Evolutionary conservation across 2,329 filamentous ascomycete genomes (phyloP).

Genomic region (Elsinoe fawcettii): DNA sequence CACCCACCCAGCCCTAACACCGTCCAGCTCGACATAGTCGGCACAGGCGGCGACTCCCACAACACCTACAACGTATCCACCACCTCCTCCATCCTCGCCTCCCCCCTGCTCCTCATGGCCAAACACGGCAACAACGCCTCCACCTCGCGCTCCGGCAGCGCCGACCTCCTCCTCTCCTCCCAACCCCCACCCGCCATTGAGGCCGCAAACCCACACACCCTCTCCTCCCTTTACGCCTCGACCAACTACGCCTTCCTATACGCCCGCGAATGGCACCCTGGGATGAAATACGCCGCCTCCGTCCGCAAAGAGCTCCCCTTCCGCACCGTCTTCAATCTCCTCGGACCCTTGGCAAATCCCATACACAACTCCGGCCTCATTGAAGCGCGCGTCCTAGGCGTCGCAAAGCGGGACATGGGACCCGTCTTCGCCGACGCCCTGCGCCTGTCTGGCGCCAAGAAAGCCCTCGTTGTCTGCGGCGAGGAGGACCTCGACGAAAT

Average conservation of each 20-base stretch:
- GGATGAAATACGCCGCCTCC: conserved; percentile 80
- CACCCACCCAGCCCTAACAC: neutral
- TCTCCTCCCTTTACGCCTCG: conserved; percentile 63
- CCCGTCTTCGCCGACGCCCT: conserved; percentile 84
- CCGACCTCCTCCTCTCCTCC: conserved; percentile 71
- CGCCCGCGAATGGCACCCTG: conserved; percentile 91
- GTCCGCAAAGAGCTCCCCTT: conserved; percentile 84
- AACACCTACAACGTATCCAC: conserved; percentile 98
- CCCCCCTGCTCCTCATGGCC: conserved; percentile 72
- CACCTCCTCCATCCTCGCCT: conserved; percentile 85
- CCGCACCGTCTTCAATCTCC: conserved; percentile 94
- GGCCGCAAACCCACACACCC: conserved; percentile 63
- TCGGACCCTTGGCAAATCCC: conserved; percentile 87
- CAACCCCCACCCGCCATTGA: conserved; percentile 66
- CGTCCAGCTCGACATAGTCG: conserved; percentile 77
- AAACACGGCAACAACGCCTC: conserved; percentile 97
- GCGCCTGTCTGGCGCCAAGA: conserved; percentile 64
- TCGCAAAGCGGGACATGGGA: conserved; percentile 79
- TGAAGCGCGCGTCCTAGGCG: conserved; percentile 88
- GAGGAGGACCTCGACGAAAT: conserved; percentile 94
- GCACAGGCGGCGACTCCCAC: conserved; percentile 91
- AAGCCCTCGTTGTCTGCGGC: conserved; percentile 86
- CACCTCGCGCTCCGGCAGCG: conserved; percentile 90
- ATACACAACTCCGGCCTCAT: conserved; percentile 63
- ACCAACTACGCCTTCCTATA: conserved; percentile 95